phyloP scores from a whole-genome alignment of 1,284 basidiomycete species.

The Butyriboletus appendiculatus region DNA sequence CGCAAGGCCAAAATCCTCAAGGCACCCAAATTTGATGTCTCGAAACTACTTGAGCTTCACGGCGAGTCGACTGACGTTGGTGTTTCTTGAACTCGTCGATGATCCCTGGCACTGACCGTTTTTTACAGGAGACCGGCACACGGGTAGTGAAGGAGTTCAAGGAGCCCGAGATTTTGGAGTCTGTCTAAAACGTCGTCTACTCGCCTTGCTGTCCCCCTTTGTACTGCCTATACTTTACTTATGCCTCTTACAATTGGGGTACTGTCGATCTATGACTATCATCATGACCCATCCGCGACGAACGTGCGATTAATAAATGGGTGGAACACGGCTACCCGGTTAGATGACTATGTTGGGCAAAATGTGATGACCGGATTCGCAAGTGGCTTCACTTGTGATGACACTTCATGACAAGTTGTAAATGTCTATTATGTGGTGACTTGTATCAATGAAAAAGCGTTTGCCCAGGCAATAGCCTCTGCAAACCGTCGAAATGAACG shows the following conservation, averaged over 20 bases:
- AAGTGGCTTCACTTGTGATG: too few species aligned
- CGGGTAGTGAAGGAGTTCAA: slow-evolving; percentile 90
- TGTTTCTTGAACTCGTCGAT: slow-evolving; percentile 23
- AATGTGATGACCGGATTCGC: too few species aligned
- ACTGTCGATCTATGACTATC: slow-evolving; percentile 42
- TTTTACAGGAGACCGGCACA: slow-evolving; percentile 80
- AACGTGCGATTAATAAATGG: not conserved
- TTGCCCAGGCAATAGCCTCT: too few species aligned
- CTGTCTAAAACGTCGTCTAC: slow-evolving; percentile 60
- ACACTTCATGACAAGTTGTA: too few species aligned
- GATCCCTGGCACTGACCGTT: slow-evolving; percentile 12
- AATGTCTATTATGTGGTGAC: too few species aligned
- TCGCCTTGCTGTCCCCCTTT: slow-evolving; percentile 37
- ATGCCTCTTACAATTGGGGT: slow-evolving; percentile 43
- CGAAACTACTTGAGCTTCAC: slow-evolving; percentile 95
- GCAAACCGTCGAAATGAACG: too few species aligned
- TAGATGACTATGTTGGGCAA: too few species aligned
- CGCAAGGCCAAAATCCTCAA: slow-evolving; percentile 99
- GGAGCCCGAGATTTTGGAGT: slow-evolving; percentile 86
- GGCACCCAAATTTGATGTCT: slow-evolving; percentile 94
- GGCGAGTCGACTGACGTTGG: slow-evolving; percentile 90
- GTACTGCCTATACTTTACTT: slow-evolving; percentile 43
- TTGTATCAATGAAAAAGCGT: too few species aligned
- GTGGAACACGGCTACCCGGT: too few species aligned
- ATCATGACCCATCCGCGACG: slow-evolving; percentile 6